phyloP scores from a whole-genome alignment of 2,329 filamentous ascomycete genomes.

The Aureobasidium sp. region DNA sequence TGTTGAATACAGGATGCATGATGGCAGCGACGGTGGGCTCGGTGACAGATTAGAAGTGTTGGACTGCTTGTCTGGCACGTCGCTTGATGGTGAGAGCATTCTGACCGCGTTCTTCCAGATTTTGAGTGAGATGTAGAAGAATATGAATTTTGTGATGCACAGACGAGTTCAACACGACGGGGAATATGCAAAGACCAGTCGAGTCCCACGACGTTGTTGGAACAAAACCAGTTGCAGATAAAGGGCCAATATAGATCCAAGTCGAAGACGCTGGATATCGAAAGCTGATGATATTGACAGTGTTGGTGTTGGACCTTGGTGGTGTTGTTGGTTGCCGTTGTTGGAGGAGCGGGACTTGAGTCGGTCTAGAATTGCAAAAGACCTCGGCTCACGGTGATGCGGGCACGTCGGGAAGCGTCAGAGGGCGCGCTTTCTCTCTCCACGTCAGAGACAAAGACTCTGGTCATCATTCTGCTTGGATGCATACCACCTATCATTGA shows the following conservation, averaged over 20 bases:
- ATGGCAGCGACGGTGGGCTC: conserved; percentile 7
- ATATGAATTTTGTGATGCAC: neutral
- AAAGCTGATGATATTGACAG: too few species aligned
- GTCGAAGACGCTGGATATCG: neutral
- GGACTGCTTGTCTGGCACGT: neutral
- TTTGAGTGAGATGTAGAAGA: neutral
- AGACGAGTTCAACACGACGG: neutral
- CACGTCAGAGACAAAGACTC: neutral
- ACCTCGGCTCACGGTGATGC: too few species aligned
- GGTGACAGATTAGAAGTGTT: neutral
- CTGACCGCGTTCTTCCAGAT: too few species aligned
- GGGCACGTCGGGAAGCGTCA: neutral
- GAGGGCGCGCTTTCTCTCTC: neutral
- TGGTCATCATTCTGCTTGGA: neutral
- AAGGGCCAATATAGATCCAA: neutral
- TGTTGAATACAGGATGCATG: conserved; percentile 46
- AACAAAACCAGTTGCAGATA: neutral
- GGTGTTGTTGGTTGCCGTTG: neutral
- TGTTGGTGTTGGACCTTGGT: too few species aligned
- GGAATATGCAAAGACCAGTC: too few species aligned
- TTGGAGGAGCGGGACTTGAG: neutral
- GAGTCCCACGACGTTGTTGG: neutral
- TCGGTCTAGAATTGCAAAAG: too few species aligned
- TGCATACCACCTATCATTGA: neutral
- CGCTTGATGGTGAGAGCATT: neutral